Evolutionary conservation across 2,329 filamentous ascomycete species (phyloP).

Genomic region (Neoascochyta sp.): DNA sequence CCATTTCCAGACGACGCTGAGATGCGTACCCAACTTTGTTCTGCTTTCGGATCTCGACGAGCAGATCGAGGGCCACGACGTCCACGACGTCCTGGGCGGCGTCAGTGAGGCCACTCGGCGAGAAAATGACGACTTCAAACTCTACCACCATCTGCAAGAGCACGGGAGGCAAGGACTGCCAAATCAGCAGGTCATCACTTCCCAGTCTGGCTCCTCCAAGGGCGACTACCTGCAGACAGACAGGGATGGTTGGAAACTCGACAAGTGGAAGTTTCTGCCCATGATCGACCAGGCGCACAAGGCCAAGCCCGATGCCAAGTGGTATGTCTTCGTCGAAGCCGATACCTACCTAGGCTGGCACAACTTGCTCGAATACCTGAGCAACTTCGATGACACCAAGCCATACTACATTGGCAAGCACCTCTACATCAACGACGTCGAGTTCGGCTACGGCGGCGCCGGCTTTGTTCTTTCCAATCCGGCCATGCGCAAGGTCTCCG

Average conservation of each 20-base stretch:
- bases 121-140: conserved; percentile 49
- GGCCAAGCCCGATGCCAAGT: conserved; percentile 35
- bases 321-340: conserved; percentile 40
- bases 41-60: conserved; percentile 60
- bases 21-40: conserved; percentile 54
- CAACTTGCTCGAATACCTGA: conserved; percentile 41
- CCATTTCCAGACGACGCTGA: conserved; percentile 55
- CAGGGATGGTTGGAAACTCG: conserved; percentile 50
- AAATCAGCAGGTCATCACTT: conserved; percentile 27
- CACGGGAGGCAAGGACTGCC: conserved; percentile 44
- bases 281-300: conserved; percentile 50
- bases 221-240: conserved; percentile 36
- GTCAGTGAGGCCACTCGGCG: conserved; percentile 39
- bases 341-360: conserved; percentile 39
- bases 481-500: conserved; percentile 37
- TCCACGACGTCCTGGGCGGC: conserved; percentile 47
- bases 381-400: conserved; percentile 37
- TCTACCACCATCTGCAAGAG: conserved; percentile 50
- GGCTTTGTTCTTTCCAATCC: conserved; percentile 44
- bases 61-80: conserved; percentile 48
- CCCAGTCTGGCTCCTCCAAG: conserved; percentile 31
- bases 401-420: conserved; percentile 45
- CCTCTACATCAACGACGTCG: conserved; percentile 42
- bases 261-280: conserved; percentile 59
- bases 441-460: conserved; percentile 47